Evolutionary conservation across 2,329 filamentous ascomycete genomes (phyloP), one percentile per base, ranked within the genome.

Genomic region (Sporothrix variecibatus): DNA sequence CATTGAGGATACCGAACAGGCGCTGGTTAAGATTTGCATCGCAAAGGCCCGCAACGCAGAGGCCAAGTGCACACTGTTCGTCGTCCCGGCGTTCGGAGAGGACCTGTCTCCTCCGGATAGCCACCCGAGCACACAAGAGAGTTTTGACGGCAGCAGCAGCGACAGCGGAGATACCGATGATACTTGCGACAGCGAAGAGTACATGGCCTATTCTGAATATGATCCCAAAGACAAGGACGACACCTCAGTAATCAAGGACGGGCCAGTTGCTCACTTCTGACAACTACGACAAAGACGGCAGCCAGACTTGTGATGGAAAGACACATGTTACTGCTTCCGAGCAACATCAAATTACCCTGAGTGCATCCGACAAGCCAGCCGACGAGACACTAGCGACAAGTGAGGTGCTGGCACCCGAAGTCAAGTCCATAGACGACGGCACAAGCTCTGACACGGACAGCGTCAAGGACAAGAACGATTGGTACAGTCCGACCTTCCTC

Each of bases 1-100:
- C n/a, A 70, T 75, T 5, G 15, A 26, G 3, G 43, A 64, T 2
- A 34, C 38, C 5, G 62, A 72, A 8, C 62, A 68, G 62, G 28
- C 60, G 1, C 20, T 74, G 40, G n/a, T 72, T 17, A 64, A 49
- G 46, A 65, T 72, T 1, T 75, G 74, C 12, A 9, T n/a, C 15
- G 60, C 46, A 31, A 75, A 65, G 58, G n/a, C 40, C 3, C 26
- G 20, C 20, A 40, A 73, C n/a, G 53, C 65, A 9, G 8, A 46
- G 1, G 40, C 67, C 8, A 23, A 23, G 20, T 73, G 72, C 31
- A 51, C 43, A 11, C 28, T 71, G 3, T 58, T 65, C 34, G 67
- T 73, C 17, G 40, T 73, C 5, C 67, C 72, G 15, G 23, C 62
- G 3, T 31, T 46, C 49, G 34, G 40, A 5, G 60, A 72, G 26